Evolutionary conservation across 78 protist genomes (phyloP), one percentile per base, ranked within the genome.

Genomic region (Speleostelium caveatum): DNA sequence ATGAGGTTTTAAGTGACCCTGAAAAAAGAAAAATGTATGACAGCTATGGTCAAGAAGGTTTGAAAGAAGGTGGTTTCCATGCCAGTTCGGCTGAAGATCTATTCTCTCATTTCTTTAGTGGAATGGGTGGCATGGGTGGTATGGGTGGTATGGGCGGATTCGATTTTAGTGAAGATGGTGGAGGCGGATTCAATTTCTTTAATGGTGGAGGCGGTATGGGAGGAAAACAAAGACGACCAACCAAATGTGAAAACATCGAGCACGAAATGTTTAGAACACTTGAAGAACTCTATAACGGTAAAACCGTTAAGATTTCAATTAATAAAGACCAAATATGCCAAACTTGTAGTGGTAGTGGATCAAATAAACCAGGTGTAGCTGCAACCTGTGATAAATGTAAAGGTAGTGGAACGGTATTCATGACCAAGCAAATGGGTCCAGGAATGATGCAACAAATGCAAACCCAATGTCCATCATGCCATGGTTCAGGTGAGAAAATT

Each of bases 1-100:
- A 94, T 78, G 99, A 99, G 0, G 96, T 97, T 0, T 95, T 98
- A 10, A 39, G 86, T 66, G 98, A 98, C 55, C 71, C 72, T 22
- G 80, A 96, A 63, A 98, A 97, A 92, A 92, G 99, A 32, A 41
- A 67, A 30, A 26, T 79, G 38, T 98, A 98, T 80, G 99, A 98
- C 58, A 56, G 55, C 38, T 76, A 90, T 69, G 99, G 99, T 51
- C 79, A 62, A 62, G 97, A 96, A 61, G 99, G 97, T 26, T 69
- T 97, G 26, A 86, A 95, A 55, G 95, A 87, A 32, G 98, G 98
- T 61, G 94, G 94, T 19, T 88, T 88, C 77, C 63, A 77, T 58
- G 71, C 67, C 32, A 58, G 71, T 22, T 71, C 89, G 22, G 94
- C 94, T 10, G 94, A 74, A 35, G 94, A 88, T 53, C 55, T 88